These are phyloP conservation scores for Corinectria fuckeliana DNA, from an alignment of 2,329 filamentous ascomycete genomes.

Conservation along the genomic window DNA sequence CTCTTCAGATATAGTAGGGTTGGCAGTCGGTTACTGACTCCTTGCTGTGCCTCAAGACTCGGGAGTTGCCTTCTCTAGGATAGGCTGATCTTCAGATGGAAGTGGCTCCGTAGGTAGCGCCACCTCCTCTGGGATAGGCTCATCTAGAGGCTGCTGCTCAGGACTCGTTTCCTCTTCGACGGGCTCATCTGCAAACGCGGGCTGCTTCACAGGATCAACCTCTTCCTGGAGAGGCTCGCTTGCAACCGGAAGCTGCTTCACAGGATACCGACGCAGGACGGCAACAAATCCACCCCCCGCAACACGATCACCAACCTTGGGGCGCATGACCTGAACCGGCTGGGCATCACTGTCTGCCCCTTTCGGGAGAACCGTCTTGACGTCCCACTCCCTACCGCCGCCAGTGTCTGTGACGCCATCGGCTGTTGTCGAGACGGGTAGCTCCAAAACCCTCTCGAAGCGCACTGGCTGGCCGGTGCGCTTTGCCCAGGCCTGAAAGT, in stretches of 20 bases:
- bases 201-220: conserved; percentile 7
- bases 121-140: not conserved
- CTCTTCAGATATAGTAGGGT: not conserved
- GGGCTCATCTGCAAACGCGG: not conserved
- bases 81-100: not conserved
- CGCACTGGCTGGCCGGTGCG: conserved; percentile 59
- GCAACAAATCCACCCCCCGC: conserved; percentile 51
- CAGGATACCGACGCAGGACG: conserved; percentile 44
- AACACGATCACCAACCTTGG: conserved; percentile 49
- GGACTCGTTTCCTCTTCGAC: not conserved
- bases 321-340: conserved; percentile 49
- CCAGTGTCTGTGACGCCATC: conserved; percentile 53
- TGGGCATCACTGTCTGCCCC: conserved; percentile 27
- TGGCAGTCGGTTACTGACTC: not conserved
- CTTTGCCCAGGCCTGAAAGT: conserved; percentile 59
- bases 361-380: conserved; percentile 54
- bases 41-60: not conserved
- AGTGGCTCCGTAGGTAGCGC: not conserved
- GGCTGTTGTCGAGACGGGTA: conserved; percentile 50
- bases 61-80: not conserved
- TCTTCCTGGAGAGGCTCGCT: conserved; percentile 15
- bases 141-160: not conserved
- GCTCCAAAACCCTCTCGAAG: conserved; percentile 66
- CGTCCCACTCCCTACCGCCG: conserved; percentile 68
- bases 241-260: conserved; percentile 13